A percentile compares a stretch with the other conserved stretches of the same genome.
Conservation (phyloP, 129 eudicot species). For the Pittosporum tobira region DNA sequence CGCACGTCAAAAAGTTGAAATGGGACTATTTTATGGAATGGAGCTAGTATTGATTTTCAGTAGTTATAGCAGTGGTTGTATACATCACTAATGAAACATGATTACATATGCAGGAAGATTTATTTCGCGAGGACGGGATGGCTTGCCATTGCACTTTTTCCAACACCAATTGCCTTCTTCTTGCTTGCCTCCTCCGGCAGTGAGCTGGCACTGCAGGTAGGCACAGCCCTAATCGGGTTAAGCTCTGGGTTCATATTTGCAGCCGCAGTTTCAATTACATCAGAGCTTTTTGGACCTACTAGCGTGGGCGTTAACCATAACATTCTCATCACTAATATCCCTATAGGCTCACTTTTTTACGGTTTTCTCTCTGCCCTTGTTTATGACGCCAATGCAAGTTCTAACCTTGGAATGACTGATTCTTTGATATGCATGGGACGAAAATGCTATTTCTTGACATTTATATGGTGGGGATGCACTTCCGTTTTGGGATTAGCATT, state of each 20-base stretch:
- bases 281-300: constrained; percentile 78
- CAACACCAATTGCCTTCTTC: constrained; percentile 77
- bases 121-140: constrained; percentile 89
- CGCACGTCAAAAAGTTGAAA: too few species aligned
- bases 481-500: constrained; percentile 56
- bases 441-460: constrained; percentile 63
- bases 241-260: constrained; percentile 91
- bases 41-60: too few species aligned
- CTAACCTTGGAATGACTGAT: constrained; percentile 8
- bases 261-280: constrained; percentile 87
- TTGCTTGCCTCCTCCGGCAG: constrained; percentile 51
- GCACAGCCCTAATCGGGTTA: constrained; percentile 66
- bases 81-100: background rate
- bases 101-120: constrained; percentile 41
- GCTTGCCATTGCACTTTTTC: constrained; percentile 64
- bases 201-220: constrained; percentile 37
- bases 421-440: constrained; percentile 69
- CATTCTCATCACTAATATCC: constrained; percentile 85
- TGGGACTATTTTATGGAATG: too few species aligned
- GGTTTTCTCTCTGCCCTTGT: constrained; percentile 70
- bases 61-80: background rate
- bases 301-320: constrained; percentile 85
- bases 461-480: constrained; percentile 63
- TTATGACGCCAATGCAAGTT: constrained; percentile 42
- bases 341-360: constrained; percentile 64